phyloP scores from a whole-genome alignment of 1,139 yeast species.

The Kazachstania sp. region DNA sequence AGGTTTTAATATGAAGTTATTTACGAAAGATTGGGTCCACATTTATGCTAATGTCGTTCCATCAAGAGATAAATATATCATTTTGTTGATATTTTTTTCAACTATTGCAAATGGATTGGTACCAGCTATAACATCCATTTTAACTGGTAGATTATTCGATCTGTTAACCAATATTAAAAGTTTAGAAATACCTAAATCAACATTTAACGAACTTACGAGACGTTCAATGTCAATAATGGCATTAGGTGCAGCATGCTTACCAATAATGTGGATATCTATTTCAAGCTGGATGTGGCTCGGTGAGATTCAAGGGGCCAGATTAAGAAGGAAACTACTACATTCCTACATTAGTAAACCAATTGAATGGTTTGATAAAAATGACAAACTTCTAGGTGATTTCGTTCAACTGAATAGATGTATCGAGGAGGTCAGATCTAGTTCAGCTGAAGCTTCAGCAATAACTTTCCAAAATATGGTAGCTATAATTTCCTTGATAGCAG shows the following conservation, averaged over 20 bases:
- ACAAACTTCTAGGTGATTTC: constrained; percentile 50
- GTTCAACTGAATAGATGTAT: constrained; percentile 64
- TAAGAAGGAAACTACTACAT: constrained; percentile 39
- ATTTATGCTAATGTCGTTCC: constrained; percentile 19
- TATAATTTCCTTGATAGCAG: constrained; percentile 47
- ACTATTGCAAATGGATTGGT: constrained; percentile 41
- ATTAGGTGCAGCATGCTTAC: constrained; percentile 47
- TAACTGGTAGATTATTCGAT: constrained; percentile 59
- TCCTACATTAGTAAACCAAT: constrained; percentile 36
- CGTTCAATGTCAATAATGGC: constrained; percentile 48
- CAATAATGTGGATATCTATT: constrained; percentile 50
- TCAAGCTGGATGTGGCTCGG: constrained; percentile 63
- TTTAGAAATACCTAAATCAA: constrained; percentile 31
- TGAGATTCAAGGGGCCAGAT: constrained; percentile 56
- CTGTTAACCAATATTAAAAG: constrained; percentile 37
- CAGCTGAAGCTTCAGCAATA: constrained; percentile 58
- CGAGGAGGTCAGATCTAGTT: constrained; percentile 67
- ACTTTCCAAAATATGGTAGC: constrained; percentile 46
- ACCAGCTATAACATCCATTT: constrained; percentile 54
- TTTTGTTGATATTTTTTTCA: constrained; percentile 22
- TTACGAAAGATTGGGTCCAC: neutral
- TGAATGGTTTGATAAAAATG: constrained; percentile 52
- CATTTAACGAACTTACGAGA: constrained; percentile 39
- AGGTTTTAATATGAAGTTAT: neutral
- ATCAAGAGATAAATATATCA: constrained; percentile 21